Evolutionary conservation across 2,329 filamentous ascomycete genomes (phyloP).

Genomic region (Pleomassaria siparia): DNA sequence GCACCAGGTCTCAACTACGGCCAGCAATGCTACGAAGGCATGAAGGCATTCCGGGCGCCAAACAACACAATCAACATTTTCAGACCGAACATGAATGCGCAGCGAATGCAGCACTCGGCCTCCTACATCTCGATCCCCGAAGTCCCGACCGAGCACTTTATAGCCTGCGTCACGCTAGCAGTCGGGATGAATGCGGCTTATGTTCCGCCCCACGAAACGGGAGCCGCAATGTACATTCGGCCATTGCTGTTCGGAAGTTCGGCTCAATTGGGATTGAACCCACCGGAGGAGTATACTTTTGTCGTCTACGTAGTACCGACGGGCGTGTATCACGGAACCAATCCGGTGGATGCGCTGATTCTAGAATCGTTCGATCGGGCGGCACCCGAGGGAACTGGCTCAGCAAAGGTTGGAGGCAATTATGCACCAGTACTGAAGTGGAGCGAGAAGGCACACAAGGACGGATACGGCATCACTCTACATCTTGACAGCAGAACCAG

Average conservation of each 20-base stretch:
- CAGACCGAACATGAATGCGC: slow-evolving; percentile 81
- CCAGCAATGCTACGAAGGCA: slow-evolving; percentile 96
- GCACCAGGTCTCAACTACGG: slow-evolving; percentile 92
- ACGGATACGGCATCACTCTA: slow-evolving; percentile 91
- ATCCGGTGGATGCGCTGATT: slow-evolving; percentile 84
- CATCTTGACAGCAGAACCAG: slow-evolving; percentile 85
- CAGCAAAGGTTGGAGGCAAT: slow-evolving; percentile 94
- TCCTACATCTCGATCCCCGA: slow-evolving; percentile 80
- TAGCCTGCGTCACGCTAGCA: slow-evolving; percentile 74
- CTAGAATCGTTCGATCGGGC: slow-evolving; percentile 92
- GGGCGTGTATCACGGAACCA: slow-evolving; percentile 88
- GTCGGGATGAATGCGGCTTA: slow-evolving; percentile 87
- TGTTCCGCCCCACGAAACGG: slow-evolving; percentile 85
- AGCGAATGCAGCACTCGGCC: slow-evolving; percentile 81
- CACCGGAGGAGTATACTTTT: slow-evolving; percentile 91
- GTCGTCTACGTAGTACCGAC: slow-evolving; percentile 88
- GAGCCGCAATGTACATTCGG: slow-evolving; percentile 89
- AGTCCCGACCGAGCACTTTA: slow-evolving; percentile 75
- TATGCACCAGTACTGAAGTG: slow-evolving; percentile 89
- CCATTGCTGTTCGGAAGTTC: slow-evolving; percentile 85
- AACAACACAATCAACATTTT: slow-evolving; percentile 79
- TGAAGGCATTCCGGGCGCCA: slow-evolving; percentile 89
- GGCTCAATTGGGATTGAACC: slow-evolving; percentile 81
- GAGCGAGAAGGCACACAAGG: slow-evolving; percentile 75
- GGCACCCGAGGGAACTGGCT: slow-evolving; percentile 86